phyloP scores from a whole-genome alignment of 441 rosid species.

The Eutrema salsugineum region DNA sequence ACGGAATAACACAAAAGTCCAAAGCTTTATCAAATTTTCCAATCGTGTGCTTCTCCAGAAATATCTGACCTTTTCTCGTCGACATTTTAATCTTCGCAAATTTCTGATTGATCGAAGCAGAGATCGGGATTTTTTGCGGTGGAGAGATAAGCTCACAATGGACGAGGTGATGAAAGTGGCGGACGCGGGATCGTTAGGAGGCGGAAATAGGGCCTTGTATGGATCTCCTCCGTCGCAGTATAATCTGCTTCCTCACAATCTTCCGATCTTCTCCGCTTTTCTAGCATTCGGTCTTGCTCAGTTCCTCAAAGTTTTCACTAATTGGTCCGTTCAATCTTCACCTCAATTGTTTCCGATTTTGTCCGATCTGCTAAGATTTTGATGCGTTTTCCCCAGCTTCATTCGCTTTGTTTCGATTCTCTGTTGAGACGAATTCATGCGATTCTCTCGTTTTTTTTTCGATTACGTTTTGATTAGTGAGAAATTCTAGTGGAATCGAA shows the following conservation, averaged over 20 bases:
- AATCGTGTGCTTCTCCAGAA: background rate
- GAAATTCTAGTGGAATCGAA: background rate
- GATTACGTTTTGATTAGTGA: background rate
- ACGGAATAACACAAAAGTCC: background rate
- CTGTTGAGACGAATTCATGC: background rate
- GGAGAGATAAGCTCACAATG: conserved; percentile 28
- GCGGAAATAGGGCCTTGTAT: conserved; percentile 29
- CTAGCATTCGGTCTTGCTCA: conserved; percentile 92
- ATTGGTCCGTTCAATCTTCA: conserved; percentile 58
- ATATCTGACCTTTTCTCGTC: background rate
- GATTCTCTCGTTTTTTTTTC: background rate
- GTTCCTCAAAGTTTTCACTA: conserved; percentile 91
- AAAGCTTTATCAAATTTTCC: background rate
- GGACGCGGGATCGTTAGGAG: conserved; percentile 41
- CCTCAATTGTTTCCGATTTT: background rate
- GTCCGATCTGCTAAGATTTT: conserved; percentile 3
- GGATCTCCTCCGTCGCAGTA: conserved; percentile 38
- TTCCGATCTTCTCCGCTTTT: conserved; percentile 82
- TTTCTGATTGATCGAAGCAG: background rate
- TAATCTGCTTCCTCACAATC: conserved; percentile 55
- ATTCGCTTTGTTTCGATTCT: background rate
- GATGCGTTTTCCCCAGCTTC: background rate
- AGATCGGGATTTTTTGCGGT: background rate
- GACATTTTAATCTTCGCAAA: background rate
- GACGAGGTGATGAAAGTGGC: conserved; percentile 69